Percentiles rank a stretch among this genome's conserved stretches.
These are phyloP conservation scores for Sungouiozyma ichnusensis DNA, from an alignment of 805 yeast genomes.

Conservation along the genomic window DNA sequence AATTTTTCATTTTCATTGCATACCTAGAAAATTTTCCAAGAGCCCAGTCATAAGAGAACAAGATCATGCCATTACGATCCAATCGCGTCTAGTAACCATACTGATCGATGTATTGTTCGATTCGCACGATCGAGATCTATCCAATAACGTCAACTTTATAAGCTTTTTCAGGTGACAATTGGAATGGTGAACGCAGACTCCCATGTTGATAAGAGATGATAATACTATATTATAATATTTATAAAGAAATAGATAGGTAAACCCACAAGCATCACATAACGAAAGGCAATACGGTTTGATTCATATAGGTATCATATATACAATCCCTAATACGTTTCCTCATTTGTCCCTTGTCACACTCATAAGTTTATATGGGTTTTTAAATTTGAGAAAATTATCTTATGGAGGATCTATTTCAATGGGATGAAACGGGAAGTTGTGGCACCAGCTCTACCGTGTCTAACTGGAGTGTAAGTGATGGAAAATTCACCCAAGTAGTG, in stretches of 20 bases:
- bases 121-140: no score
- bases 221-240: neutral
- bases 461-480: slow-evolving; percentile 98
- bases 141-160: no score
- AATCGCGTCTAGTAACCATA: no score
- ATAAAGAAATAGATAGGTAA: neutral
- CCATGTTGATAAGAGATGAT: neutral
- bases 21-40: slow-evolving; percentile 11
- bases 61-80: no score
- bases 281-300: no score
- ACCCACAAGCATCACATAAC: neutral
- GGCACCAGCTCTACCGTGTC: slow-evolving; percentile 97
- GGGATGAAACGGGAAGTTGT: slow-evolving; percentile 74
- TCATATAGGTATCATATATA: neutral
- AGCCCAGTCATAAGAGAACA: neutral
- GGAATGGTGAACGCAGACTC: no score
- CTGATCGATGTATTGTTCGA: no score
- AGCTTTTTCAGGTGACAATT: no score
- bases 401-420: slow-evolving; percentile 36
- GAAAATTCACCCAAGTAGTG: slow-evolving; percentile 99
- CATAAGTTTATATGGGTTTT: neutral
- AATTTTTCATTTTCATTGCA: neutral
- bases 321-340: neutral
- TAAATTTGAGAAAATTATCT: no score
- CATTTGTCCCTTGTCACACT: neutral